Percentiles rank a stretch among this genome's conserved stretches.
Conservation (phyloP, 345 rosid species). For the rapeseed (Brassica napus) region DNA sequence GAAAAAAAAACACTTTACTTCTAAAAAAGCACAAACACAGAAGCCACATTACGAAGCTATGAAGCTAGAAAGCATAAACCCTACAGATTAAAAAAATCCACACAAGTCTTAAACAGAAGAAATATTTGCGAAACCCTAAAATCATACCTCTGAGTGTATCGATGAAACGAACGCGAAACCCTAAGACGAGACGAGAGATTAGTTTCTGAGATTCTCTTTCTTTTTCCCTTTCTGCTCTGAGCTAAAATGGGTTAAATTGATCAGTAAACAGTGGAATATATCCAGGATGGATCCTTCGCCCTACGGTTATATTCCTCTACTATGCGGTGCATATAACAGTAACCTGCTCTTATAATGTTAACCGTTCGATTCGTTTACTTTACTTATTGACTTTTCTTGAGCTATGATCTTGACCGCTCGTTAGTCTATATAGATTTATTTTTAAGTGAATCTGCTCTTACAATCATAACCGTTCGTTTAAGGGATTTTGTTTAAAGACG, state of each 20-base stretch:
- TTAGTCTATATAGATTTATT: neutral
- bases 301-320: neutral
- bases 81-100: neutral
- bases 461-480: constrained; percentile 4
- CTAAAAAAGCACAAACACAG: neutral
- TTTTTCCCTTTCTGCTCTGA: neutral
- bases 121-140: constrained; percentile 7
- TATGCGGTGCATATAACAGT: neutral
- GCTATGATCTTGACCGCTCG: neutral
- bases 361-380: neutral
- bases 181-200: constrained; percentile 9
- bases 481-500: neutral
- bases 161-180: constrained; percentile 18
- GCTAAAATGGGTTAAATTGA: neutral
- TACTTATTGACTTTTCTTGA: neutral
- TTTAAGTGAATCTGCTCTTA: neutral
- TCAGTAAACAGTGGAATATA: neutral
- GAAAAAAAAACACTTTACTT: neutral
- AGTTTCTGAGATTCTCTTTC: neutral
- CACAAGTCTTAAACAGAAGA: neutral
- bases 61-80: neutral
- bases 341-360: neutral
- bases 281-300: neutral
- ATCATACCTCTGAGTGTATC: neutral
- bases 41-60: constrained; percentile 22